Base-by-base conservation (phyloP, 1,284 basidiomycete species). In the Vanrija sp. region DNA sequence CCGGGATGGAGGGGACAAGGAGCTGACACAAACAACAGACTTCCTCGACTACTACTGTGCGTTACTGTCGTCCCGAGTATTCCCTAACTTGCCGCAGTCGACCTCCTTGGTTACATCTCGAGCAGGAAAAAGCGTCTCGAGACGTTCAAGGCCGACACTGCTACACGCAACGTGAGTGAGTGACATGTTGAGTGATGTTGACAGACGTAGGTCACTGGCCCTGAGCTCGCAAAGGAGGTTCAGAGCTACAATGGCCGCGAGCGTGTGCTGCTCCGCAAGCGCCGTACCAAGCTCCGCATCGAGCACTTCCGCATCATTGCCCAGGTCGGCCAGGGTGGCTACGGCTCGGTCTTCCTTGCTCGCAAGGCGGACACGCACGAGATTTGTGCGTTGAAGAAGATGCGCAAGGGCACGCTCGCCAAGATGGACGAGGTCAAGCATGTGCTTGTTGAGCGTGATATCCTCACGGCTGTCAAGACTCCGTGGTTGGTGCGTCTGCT, bases 341-440 rank as follows among this genome's bases (percentile, higher is more conserved):
- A 96, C 76, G 94, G 94, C 9, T 93, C 96, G 63, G 93, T 97
- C 28, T 97, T 88, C 72, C 80, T 97, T 43, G 93, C 94, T 5
- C 81, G 93, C 46, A 95, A 95, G 73, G 88, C 71, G 63, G 92
- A 96, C 64, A 89, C 92, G 0, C 88, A 90, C 39, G 91, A 97
- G 73, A 88, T 97, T 7, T 96, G 93, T 62, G 93, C 94, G 2
- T 78, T 97, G 54, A 97, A 97, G 81, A 94, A 91, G 80, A 94
- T 97, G 93, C 83, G 82, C 65, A 97, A 97, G 77, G 82, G 86
- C 43, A 96, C 92, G 0, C 69, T 97, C 46, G 87, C 87, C 69
- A 97, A 97, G 81, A 96, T 96, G 94, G 92, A 96, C 63, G 94
- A 97, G 83, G 72, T 75, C 69, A 87, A 91, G 28, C 93, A 97